These are phyloP conservation scores for Entoloma clypeatum DNA, from an alignment of 1,284 basidiomycete genomes.

Conservation along the genomic window DNA sequence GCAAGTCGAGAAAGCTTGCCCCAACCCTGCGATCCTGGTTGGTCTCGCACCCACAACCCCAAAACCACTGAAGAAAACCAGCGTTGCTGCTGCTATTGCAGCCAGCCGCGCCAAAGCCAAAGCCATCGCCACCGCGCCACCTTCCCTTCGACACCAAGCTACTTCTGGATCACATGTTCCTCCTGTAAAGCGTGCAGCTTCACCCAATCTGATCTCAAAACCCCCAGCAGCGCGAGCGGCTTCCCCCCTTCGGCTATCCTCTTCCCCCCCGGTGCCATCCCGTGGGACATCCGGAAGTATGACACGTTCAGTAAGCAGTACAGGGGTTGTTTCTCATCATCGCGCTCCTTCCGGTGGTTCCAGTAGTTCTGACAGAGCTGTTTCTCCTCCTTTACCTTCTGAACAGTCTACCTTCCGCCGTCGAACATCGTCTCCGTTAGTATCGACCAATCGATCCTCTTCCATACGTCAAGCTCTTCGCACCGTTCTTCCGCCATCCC, in stretches of 20 bases:
- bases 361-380: slow-evolving; percentile 33
- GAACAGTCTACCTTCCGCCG: slow-evolving; percentile 38
- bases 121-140: slow-evolving; percentile 76
- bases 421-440: slow-evolving; percentile 53
- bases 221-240: slow-evolving; percentile 36
- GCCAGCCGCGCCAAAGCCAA: slow-evolving; percentile 81
- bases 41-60: slow-evolving; percentile 45
- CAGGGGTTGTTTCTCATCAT: slow-evolving; percentile 31
- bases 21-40: slow-evolving; percentile 46
- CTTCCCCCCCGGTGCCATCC: slow-evolving; percentile 36
- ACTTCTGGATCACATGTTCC: slow-evolving; percentile 58
- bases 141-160: slow-evolving; percentile 71
- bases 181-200: slow-evolving; percentile 42
- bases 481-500: slow-evolving; percentile 45
- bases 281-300: slow-evolving; percentile 35
- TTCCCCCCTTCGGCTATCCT: slow-evolving; percentile 39
- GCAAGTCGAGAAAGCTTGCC: slow-evolving; percentile 83
- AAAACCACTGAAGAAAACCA: slow-evolving; percentile 63
- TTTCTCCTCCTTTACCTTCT: slow-evolving; percentile 47
- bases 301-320: slow-evolving; percentile 38
- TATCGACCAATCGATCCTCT: slow-evolving; percentile 35
- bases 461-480: slow-evolving; percentile 44
- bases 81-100: slow-evolving; percentile 77
- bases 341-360: slow-evolving; percentile 41
- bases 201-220: slow-evolving; percentile 39